These are phyloP conservation scores for Novymonas esmeraldas DNA, from an alignment of 208 protist genomes.

Conservation along the genomic window DNA sequence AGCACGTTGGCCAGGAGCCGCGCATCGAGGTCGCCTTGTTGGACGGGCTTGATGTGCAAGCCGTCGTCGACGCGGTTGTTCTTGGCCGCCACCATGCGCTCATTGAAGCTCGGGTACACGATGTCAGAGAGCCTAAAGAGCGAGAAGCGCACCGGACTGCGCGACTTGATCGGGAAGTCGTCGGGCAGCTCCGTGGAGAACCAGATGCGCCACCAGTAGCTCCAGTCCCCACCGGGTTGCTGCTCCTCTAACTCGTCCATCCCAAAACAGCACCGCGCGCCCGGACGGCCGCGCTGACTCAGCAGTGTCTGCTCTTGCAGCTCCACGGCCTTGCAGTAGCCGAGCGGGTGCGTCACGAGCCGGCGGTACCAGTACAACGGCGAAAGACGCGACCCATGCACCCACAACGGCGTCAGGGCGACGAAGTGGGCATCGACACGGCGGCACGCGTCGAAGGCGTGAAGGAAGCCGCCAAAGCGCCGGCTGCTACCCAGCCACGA, in stretches of 20 bases:
- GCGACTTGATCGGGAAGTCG: conserved; percentile 17
- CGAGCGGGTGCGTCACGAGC: conserved; percentile 36
- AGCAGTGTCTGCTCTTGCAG: conserved; percentile 62
- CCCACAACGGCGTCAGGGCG: conserved; percentile 62
- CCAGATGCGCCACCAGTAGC: conserved; percentile 49
- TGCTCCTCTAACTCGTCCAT: conserved; percentile 36
- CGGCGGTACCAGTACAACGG: conserved; percentile 70
- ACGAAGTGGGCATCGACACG: conserved; percentile 74
- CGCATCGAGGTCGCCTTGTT: conserved; percentile 50
- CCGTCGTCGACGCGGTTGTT: conserved; percentile 57
- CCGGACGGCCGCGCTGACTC: conserved; percentile 36
- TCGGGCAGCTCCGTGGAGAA: conserved; percentile 42
- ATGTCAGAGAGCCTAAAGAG: conserved; percentile 67
- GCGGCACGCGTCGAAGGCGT: conserved; percentile 56
- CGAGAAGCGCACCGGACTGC: conserved; percentile 55
- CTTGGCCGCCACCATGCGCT: conserved; percentile 51
- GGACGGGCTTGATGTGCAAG: conserved; percentile 29
- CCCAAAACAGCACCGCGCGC: conserved; percentile 48
- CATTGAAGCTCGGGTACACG: conserved; percentile 63
- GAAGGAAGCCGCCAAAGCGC: conserved; percentile 47
- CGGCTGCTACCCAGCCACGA: conserved; percentile 13
- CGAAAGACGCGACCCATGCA: conserved; percentile 48
- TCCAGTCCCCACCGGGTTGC: conserved; percentile 28
- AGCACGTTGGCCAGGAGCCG: conserved; percentile 54
- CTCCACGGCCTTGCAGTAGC: conserved; percentile 56